A percentile compares a stretch with the other conserved stretches of the same genome.
Evolutionary conservation across 2,329 filamentous ascomycete species (phyloP).

Genomic region (Tolypocladium inflatum): DNA sequence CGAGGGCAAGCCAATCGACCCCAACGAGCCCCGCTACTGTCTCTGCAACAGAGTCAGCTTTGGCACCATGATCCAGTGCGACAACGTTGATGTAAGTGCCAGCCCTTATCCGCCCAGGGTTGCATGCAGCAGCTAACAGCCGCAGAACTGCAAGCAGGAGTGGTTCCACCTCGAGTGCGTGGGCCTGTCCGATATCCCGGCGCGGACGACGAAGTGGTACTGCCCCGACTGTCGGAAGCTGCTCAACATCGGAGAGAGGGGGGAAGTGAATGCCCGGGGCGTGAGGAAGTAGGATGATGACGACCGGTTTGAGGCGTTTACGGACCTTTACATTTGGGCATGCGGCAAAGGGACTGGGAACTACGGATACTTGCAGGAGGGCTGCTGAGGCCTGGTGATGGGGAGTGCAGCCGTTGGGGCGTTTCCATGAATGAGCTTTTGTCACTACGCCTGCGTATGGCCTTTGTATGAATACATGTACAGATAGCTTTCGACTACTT

Average conservation of each 20-base stretch:
- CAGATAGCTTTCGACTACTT: background rate
- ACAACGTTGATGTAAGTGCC: conserved; percentile 61
- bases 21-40: conserved; percentile 68
- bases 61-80: conserved; percentile 76
- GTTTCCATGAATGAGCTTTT: background rate
- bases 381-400: no score
- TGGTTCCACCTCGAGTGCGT: conserved; percentile 83
- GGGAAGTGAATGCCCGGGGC: conserved; percentile 51
- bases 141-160: conserved; percentile 61
- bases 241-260: conserved; percentile 53
- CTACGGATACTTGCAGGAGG: background rate
- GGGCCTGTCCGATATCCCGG: conserved; percentile 55
- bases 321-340: conserved; percentile 4
- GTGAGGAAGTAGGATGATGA: conserved; percentile 30
- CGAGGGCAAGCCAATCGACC: conserved; percentile 61
- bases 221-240: conserved; percentile 64
- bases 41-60: conserved; percentile 72
- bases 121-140: background rate
- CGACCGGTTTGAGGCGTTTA: background rate
- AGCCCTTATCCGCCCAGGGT: conserved; percentile 2
- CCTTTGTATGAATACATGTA: background rate
- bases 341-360: conserved; percentile 2
- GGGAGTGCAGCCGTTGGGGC: background rate
- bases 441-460: background rate
- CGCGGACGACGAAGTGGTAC: conserved; percentile 73